Evolutionary conservation across 2,329 filamentous ascomycete species (phyloP), one percentile per base, ranked within the genome.

Genomic region (Cytospora leucostoma): DNA sequence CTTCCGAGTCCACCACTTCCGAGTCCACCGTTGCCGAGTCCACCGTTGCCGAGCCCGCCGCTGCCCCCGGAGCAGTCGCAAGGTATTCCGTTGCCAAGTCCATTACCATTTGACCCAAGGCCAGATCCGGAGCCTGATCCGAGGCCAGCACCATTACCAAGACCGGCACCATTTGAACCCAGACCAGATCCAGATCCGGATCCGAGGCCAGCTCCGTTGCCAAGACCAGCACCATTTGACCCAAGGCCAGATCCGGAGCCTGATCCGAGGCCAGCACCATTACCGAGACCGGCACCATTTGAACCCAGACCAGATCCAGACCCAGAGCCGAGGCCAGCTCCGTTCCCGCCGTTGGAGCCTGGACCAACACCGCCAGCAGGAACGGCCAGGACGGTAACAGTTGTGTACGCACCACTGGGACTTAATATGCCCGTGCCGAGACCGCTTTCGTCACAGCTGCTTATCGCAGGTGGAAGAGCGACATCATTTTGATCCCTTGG

Each of bases 321-420:
- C 33, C 56, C 56, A 49, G 11, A n/a, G 33, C 37, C 27, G 2
- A 44, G 38, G 15, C 56, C 56, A 50, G 56, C 40, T 37, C 57
- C 57, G 21, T 52, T 52, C 21, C 35, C 35, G n/a, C 51, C 61
- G 44, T 35, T 17, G 19, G 32, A n/a, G 27, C 59, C 63, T 2
- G 52, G 57, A 3, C 64, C 64, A 37, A 34, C 52, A 32, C 56
- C 66, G 17, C 59, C 62, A 37, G 33, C 56, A 17, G 61, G 63
- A n/a, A 60, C 34, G 17, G 60, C 63, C 17, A 63, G 52, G n/a
- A 65, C 51, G 12, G 63, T 65, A 33, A 65, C 56, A 56, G 60
- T 65, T 8, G 59, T 53, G 19, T 33, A 27, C 10, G 57, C 63
- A 5, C 60, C 62, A 15, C 34, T 37, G 19, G 52, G 61, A 51